Conservation (phyloP, 1,139 yeast species). For the Geotrichum fermentans region DNA sequence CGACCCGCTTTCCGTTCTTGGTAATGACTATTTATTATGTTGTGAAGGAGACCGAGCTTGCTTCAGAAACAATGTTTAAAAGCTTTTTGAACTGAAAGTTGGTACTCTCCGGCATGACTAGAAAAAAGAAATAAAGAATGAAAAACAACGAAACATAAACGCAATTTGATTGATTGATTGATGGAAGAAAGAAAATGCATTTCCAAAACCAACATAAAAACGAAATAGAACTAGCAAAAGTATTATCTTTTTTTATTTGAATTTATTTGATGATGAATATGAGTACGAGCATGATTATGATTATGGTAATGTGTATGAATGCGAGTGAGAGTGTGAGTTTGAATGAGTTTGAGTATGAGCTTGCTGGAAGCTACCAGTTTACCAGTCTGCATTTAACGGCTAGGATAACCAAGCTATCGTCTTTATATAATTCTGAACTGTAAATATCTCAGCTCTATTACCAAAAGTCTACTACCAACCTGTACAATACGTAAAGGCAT, state of each 20-base stretch:
- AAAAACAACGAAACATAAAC: background rate
- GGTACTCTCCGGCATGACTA: no score
- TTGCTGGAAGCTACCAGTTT: no score
- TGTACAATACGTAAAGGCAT: no score
- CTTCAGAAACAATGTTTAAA: conserved; percentile 56
- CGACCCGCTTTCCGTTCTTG: conserved; percentile 67
- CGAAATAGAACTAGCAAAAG: background rate
- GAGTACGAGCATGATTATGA: background rate
- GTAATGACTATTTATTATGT: conserved; percentile 70
- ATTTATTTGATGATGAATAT: background rate
- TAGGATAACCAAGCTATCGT: no score
- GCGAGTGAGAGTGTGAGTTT: no score
- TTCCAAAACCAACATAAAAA: background rate
- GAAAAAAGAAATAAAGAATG: background rate
- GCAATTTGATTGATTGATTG: background rate
- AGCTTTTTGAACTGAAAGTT: conserved; percentile 41
- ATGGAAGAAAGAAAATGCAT: background rate
- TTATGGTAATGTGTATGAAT: no score
- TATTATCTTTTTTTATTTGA: background rate
- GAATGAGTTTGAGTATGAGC: no score
- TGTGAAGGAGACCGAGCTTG: conserved; percentile 49
- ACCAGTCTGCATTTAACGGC: no score
- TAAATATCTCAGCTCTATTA: no score
- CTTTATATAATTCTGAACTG: no score
- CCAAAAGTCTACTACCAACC: no score